Base-by-base conservation (phyloP, 176 grass and related monocot species). In the Triticum urartu region DNA sequence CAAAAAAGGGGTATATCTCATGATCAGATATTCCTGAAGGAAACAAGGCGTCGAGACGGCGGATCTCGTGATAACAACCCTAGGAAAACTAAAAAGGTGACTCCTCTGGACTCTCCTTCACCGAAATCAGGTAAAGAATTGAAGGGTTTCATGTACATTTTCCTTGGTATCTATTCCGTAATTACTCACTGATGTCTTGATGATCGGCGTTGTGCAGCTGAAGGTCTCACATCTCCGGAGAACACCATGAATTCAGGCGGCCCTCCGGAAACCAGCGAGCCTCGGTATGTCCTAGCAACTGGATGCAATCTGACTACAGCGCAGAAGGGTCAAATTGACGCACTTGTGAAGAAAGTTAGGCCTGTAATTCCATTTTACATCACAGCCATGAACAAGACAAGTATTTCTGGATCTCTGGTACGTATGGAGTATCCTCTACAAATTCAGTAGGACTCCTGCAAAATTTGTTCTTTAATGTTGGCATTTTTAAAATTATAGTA, bases 281-380 rank as follows among this genome's bases (percentile, higher is more conserved):
- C 79, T 30, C 10, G 8, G 17, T 81, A 35, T 54, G 26, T 33
- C 18, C 7, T 68, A 81, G 17, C 87, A 84, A 78, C 1, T 1
- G 65, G 65, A 45, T 89, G n/a, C 11, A 65, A n/a, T 32, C 45
- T 89, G 66, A 84, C 74, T 33, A 65, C 21, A 64, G 56, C 18
- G 5, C 75, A 89, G 48, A 43, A 50, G 24, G 5, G 30, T 40
- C n/a, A 84, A 73, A 22, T 84, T 7, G 6, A 12, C 21, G 1
- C 17, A 3, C 65, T 89, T 65, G 56, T 64, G 67, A 40, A 42
- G 42, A 89, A 74, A 74, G 56, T 73, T 71, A 67, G 20, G 62
- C 81, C 87, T 13, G 17, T 30, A 64, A 72, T 84, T 64, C 87
- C 81, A 54, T 72, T 83, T 38, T 89, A 84, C 30, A 39, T 84